phyloP scores from a whole-genome alignment of 1,284 basidiomycete species.

The Rhizopogon parksii region DNA sequence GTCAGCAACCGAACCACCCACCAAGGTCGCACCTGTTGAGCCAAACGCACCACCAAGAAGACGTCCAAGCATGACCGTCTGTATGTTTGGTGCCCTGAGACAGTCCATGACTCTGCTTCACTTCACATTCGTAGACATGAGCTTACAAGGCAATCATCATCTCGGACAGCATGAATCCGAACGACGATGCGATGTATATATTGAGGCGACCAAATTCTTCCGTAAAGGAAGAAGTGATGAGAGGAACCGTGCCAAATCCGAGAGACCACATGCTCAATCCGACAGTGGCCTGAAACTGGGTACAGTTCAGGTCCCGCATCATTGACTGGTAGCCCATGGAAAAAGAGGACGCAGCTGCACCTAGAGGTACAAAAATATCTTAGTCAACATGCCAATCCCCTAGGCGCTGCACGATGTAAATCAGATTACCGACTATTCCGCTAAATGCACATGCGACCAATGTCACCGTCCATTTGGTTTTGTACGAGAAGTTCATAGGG shows the following conservation, averaged over 20 bases:
- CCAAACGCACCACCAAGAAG: constrained; percentile 62
- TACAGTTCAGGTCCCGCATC: constrained; percentile 57
- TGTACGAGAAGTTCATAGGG: constrained; percentile 39
- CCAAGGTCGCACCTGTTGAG: constrained; percentile 61
- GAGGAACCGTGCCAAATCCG: constrained; percentile 65
- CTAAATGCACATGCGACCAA: constrained; percentile 8
- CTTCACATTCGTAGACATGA: neutral
- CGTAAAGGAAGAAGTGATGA: constrained; percentile 67
- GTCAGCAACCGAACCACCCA: constrained; percentile 72
- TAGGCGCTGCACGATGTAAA: neutral
- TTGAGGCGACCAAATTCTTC: constrained; percentile 74
- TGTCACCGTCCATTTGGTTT: constrained; percentile 33
- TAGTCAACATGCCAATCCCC: neutral
- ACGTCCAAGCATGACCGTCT: constrained; percentile 61
- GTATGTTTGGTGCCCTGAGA: constrained; percentile 55
- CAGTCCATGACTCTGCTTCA: neutral
- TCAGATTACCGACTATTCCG: constrained; percentile 7
- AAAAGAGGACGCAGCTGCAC: constrained; percentile 50
- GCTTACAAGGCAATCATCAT: constrained; percentile 55
- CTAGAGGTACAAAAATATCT: constrained; percentile 23
- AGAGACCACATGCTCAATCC: constrained; percentile 58
- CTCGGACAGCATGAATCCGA: constrained; percentile 56
- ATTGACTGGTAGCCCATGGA: constrained; percentile 55
- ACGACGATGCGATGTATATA: constrained; percentile 53
- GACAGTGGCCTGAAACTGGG: constrained; percentile 50